Conservation (phyloP, 495 filamentous ascomycete genomes). For the Rhypophila decipiens region DNA sequence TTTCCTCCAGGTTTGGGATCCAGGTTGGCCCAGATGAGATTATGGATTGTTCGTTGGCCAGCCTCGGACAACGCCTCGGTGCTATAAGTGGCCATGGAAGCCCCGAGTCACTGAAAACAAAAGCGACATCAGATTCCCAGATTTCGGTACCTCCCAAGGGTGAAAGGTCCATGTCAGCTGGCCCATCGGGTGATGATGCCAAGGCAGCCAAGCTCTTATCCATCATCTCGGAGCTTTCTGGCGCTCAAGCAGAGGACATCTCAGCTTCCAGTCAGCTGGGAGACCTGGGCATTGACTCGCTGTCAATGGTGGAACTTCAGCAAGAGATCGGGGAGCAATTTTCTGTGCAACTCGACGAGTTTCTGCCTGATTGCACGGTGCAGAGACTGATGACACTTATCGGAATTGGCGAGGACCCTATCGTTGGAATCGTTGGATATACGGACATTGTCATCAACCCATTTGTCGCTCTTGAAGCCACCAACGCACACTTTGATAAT, state of each 20-base stretch:
- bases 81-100: too few relatives aligned
- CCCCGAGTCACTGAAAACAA: too few relatives aligned
- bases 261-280: neutral
- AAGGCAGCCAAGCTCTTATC: constrained; percentile 16
- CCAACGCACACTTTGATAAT: neutral
- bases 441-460: neutral
- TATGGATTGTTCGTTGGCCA: too few relatives aligned
- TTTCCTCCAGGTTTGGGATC: too few relatives aligned
- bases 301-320: neutral
- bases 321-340: neutral
- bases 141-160: neutral
- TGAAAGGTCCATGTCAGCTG: too few relatives aligned
- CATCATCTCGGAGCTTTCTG: constrained; percentile 7
- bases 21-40: too few relatives aligned
- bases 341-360: neutral
- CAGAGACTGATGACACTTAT: neutral
- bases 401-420: constrained; percentile 11
- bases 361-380: neutral
- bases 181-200: too few relatives aligned
- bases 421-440: neutral
- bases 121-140: constrained; percentile 21
- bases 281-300: neutral
- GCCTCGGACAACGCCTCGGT: too few relatives aligned
- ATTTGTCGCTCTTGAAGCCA: neutral
- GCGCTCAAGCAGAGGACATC: neutral